Percentiles rank a stretch among this genome's conserved stretches.
These are phyloP conservation scores for Sporothrix variecibatus DNA, from an alignment of 2,329 filamentous ascomycete genomes.

Conservation along the genomic window DNA sequence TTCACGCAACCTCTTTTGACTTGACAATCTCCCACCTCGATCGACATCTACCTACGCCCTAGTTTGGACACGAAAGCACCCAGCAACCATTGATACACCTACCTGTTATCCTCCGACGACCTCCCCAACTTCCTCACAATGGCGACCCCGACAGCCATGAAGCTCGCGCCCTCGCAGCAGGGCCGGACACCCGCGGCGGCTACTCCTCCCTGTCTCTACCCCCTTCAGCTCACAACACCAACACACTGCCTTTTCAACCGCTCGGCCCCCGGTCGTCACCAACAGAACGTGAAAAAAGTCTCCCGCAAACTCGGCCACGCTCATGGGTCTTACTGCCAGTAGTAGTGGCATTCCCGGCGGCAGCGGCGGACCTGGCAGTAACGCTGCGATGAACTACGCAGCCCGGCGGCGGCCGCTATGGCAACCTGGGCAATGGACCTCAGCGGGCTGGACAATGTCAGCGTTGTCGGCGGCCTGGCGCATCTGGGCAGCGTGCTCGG, in stretches of 20 bases:
- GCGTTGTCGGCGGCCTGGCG: slow-evolving; percentile 51
- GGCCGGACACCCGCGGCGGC: slow-evolving; percentile 55
- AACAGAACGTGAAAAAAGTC: slow-evolving; percentile 65
- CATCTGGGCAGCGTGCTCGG: slow-evolving; percentile 43
- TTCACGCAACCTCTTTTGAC: neutral
- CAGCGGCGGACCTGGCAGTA: slow-evolving; percentile 32
- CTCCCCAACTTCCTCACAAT: slow-evolving; percentile 36
- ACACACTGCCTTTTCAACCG: slow-evolving; percentile 60
- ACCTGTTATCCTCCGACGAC: neutral
- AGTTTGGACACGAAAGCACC: neutral
- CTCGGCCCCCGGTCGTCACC: slow-evolving; percentile 61
- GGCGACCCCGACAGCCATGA: slow-evolving; percentile 55
- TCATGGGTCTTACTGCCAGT: slow-evolving; percentile 49
- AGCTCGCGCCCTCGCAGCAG: slow-evolving; percentile 53
- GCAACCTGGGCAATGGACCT: slow-evolving; percentile 59
- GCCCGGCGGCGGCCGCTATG: slow-evolving; percentile 64
- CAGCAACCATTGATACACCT: neutral
- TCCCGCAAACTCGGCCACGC: slow-evolving; percentile 54
- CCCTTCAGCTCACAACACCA: slow-evolving; percentile 59
- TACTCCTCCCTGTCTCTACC: slow-evolving; percentile 67
- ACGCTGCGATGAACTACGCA: slow-evolving; percentile 59
- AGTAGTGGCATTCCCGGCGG: slow-evolving; percentile 24
- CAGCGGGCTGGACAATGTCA: slow-evolving; percentile 51
- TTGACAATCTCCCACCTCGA: neutral
- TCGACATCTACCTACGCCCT: neutral